phyloP scores from a whole-genome alignment of 148 eudicot genomes.

The Dianthus caryophyllus region DNA sequence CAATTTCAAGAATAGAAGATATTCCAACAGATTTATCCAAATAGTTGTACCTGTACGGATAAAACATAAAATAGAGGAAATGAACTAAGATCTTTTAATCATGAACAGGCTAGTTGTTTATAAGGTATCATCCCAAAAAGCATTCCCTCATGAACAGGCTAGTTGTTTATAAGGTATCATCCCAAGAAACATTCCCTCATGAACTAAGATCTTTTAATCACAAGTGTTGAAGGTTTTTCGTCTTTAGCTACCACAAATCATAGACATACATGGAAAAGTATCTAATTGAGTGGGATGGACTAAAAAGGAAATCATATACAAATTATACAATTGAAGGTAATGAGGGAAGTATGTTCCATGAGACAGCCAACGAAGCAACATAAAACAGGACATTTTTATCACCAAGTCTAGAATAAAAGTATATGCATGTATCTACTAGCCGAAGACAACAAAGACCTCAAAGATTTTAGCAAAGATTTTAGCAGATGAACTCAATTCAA shows the following conservation, averaged over 20 bases:
- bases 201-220: neutral
- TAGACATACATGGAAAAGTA: too few species aligned
- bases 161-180: neutral
- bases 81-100: neutral
- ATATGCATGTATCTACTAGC: neutral
- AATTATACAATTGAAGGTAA: too few species aligned
- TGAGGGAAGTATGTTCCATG: too few species aligned
- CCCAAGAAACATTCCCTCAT: neutral
- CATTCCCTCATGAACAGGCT: neutral
- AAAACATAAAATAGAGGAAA: neutral
- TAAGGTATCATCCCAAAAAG: neutral
- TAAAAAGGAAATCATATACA: too few species aligned
- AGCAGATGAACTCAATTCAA: neutral
- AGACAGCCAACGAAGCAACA: neutral
- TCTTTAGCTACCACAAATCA: too few species aligned
- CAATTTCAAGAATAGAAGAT: conserved; percentile 65
- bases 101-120: neutral
- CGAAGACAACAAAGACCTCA: neutral
- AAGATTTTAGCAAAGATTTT: neutral
- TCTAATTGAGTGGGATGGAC: too few species aligned
- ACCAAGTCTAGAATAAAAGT: neutral
- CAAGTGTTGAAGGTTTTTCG: too few species aligned
- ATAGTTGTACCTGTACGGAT: conserved; percentile 66
- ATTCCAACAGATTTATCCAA: conserved; percentile 83
- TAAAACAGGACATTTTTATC: neutral